Evolutionary conservation across 1,139 yeast genomes (phyloP), one percentile per base, ranked within the genome.

Genomic region (Blastobotrys petasosporus): DNA sequence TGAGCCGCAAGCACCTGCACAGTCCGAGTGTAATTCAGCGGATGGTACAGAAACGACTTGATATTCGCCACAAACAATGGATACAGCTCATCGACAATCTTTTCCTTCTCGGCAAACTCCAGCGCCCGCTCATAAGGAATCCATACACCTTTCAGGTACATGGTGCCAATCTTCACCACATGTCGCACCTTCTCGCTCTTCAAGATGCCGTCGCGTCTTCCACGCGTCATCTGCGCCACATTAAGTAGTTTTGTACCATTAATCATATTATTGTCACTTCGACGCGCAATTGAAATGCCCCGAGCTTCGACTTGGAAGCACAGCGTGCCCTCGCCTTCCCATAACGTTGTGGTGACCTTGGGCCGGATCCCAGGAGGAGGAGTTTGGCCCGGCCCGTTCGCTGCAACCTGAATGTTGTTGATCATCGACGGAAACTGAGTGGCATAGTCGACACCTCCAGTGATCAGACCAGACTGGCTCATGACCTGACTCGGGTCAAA

Each of bases 61-160:
- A 87, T 85, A 63, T 88, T 94, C 53, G 87, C 79, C 34, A 86
- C 95, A 67, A 88, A 86, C 51, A 88, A 71, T 1, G 96, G 96
- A 62, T 85, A 87, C 52, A 87, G 73, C 51, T 80, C 63, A 60
- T 86, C 95, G 29, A 83, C 86, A 50, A 88, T 86, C 23, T 84
- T 82, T 63, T 88, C 96, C 52, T 85, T 73, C 61, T 83, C 85
- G 11, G 96, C 96, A 80, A 88, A 82, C 30, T 85, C 82, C 41
- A 84, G 70, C 1, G 96, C 97, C 46, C 96, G 73, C 54, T 88
- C 96, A 64, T 86, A 87, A 0, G 97, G 96, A 52, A 90, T 86
- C 97, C 97, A 90, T 37, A 90, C 97, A 44, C 97, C 97, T 65
- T 88, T 88, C 58, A 90, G 73, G 64, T 87, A 95, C 96, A 90